Base-by-base conservation (phyloP, 352 stramenopile genomes). In the Globisporangium cylindrosporum region DNA sequence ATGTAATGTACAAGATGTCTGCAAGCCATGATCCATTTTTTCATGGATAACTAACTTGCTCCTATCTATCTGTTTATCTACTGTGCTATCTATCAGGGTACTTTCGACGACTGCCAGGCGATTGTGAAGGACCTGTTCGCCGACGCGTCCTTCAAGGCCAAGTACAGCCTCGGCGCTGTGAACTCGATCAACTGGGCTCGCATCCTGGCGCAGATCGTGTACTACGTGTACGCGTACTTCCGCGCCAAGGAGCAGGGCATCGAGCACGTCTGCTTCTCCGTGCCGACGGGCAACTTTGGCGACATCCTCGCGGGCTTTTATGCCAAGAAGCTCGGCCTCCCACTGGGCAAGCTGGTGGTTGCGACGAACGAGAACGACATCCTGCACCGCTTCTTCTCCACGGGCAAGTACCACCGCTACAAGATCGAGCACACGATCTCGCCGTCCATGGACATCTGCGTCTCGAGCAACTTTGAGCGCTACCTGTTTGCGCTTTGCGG, bases 281-380 rank as follows among this genome's bases (percentile, higher is more conserved):
- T 99, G 46, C 98, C 98, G 5, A 99, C 98, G 25, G 98, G 97
- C 73, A 99, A 99, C 87, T 99, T 99, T 83, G 97, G 98, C 36
- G 97, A 99, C 82, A 97, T 99, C 70, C 82, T 99, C 54, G 98
- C 98, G 5, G 98, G 97, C 9, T 99, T 98, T 72, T 99, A 99
- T 81, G 93, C 97, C 67, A 89, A 94, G 74, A 90, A 90, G 65
- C 76, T 96, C 6, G 98, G 98, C 57, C 73, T 99, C 24, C 96
- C 97, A 0, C 89, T 99, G 59, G 95, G 90, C 27, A 96, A 98
- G 73, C 88, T 99, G 25, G 88, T 99, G 48, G 95, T 99, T 34
- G 97, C 97, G n/a, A 99, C 97, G 12, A 99, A 99, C 79, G 97
- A 99, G 79, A 99, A 99, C 77, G 97, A 99, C 72, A 99, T 99